Conservation (phyloP, 306 rosid genomes). For the Begonia peltatifolia region DNA sequence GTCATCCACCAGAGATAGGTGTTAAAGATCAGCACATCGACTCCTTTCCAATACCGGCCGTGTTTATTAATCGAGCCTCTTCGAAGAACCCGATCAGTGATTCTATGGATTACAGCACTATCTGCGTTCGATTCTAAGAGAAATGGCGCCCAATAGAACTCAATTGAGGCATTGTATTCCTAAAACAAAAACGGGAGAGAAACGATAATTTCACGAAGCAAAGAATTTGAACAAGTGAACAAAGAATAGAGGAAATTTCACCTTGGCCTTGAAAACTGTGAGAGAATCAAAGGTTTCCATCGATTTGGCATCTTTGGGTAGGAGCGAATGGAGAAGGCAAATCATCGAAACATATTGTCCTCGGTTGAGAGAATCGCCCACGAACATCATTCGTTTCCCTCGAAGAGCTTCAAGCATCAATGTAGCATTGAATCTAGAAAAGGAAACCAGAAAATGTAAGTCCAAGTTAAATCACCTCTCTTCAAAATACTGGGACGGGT, state of each 20-base stretch:
- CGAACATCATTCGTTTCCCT: slow-evolving; percentile 89
- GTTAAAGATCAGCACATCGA: slow-evolving; percentile 67
- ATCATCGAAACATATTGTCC: slow-evolving; percentile 84
- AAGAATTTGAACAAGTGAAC: background rate
- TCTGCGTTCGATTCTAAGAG: slow-evolving; percentile 84
- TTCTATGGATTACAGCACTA: slow-evolving; percentile 62
- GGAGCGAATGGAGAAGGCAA: slow-evolving; percentile 72
- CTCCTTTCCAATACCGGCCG: slow-evolving; percentile 77
- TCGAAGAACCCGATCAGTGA: slow-evolving; percentile 66
- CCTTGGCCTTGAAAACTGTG: slow-evolving; percentile 85
- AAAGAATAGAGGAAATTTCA: background rate
- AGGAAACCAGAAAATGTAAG: background rate
- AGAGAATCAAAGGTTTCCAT: slow-evolving; percentile 83
- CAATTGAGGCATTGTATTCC: slow-evolving; percentile 83
- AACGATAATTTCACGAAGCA: background rate
- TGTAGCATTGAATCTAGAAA: slow-evolving; percentile 62
- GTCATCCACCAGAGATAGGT: slow-evolving; percentile 99
- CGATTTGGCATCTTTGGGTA: slow-evolving; percentile 62
- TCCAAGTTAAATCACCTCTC: no score
- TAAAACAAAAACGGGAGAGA: slow-evolving; percentile 9
- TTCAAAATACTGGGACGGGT: no score
- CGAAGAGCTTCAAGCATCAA: slow-evolving; percentile 76
- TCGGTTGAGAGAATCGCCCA: slow-evolving; percentile 84
- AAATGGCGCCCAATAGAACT: slow-evolving; percentile 98
- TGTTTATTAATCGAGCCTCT: slow-evolving; percentile 84